Percentiles rank a stretch among this genome's conserved stretches.
phyloP scores from a whole-genome alignment of 169 alveolate species.

The Condylostoma magnum region DNA sequence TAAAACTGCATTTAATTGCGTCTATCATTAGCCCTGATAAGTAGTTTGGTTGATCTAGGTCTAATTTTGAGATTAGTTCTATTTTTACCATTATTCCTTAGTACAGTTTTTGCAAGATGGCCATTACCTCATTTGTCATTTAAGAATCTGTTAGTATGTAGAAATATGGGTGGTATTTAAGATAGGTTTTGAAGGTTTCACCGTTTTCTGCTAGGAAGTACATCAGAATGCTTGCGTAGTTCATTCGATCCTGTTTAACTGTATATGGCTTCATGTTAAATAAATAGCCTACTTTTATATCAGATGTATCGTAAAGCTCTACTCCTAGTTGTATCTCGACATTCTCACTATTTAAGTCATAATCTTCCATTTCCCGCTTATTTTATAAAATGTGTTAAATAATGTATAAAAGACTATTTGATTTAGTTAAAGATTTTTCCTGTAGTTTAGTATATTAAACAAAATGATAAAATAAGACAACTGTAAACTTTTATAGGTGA shows the following conservation, averaged over 20 bases:
- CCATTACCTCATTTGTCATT: constrained; percentile 51
- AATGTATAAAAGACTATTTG: too few species aligned
- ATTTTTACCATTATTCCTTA: constrained; percentile 58
- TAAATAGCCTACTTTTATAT: constrained; percentile 75
- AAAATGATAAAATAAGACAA: too few species aligned
- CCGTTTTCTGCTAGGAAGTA: constrained; percentile 56
- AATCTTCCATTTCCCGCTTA: too few species aligned
- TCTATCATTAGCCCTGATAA: constrained; percentile 81
- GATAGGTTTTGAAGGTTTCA: constrained; percentile 31
- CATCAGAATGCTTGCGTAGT: constrained; percentile 44
- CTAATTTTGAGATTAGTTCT: constrained; percentile 76
- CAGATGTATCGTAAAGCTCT: constrained; percentile 15
- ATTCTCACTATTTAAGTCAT: too few species aligned
- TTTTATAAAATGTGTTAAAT: too few species aligned
- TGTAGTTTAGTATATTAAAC: too few species aligned
- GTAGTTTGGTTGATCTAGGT: constrained; percentile 84
- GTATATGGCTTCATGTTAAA: constrained; percentile 81
- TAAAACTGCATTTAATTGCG: constrained; percentile 82
- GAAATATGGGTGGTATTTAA: constrained; percentile 89
- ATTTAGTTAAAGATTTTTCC: too few species aligned
- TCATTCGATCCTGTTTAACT: constrained; percentile 62
- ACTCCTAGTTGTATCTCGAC: too few species aligned
- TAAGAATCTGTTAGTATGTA: constrained; percentile 70
- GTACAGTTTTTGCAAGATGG: constrained; percentile 57
- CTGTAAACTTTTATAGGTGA: too few species aligned